These are phyloP conservation scores for Ogataea glucozyma DNA, from an alignment of 805 yeast species.

Conservation along the genomic window DNA sequence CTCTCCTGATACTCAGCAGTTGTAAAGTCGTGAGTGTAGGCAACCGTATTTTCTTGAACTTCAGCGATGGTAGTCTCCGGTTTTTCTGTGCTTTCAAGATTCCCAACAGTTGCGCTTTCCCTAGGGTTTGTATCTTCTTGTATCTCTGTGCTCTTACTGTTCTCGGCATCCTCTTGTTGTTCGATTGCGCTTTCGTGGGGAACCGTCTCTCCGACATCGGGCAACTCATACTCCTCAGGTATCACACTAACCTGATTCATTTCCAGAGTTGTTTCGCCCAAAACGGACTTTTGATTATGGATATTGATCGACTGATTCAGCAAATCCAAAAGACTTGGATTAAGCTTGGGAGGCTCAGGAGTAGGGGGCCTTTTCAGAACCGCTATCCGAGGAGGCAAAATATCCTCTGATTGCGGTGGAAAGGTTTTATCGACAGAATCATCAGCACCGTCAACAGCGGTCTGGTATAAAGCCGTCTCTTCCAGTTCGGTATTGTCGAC, in stretches of 20 bases:
- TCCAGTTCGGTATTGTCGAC: background rate
- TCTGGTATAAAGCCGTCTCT: conserved; percentile 13
- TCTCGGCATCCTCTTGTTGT: too few relatives aligned
- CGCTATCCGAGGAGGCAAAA: conserved; percentile 17
- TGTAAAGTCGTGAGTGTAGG: too few relatives aligned
- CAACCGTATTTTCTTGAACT: too few relatives aligned
- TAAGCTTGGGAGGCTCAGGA: conserved; percentile 31
- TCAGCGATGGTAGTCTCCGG: background rate
- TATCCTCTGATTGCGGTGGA: background rate
- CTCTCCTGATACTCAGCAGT: too few relatives aligned
- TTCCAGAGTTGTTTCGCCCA: background rate
- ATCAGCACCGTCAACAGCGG: conserved; percentile 11
- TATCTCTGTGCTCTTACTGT: background rate
- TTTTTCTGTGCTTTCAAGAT: too few relatives aligned
- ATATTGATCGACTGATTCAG: conserved; percentile 22
- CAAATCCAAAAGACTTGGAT: conserved; percentile 22
- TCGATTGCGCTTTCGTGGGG: too few relatives aligned
- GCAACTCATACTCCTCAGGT: too few relatives aligned
- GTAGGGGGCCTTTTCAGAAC: conserved; percentile 18
- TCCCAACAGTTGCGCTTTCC: too few relatives aligned
- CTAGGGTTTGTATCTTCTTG: too few relatives aligned
- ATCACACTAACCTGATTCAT: too few relatives aligned
- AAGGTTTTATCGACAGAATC: too few relatives aligned
- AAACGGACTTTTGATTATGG: conserved; percentile 20
- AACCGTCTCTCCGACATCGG: too few relatives aligned